A percentile compares a stretch with the other conserved stretches of the same genome.
Evolutionary conservation across 192 early-diverging fungal species (phyloP).

Genomic region (Coemansia sp.): DNA sequence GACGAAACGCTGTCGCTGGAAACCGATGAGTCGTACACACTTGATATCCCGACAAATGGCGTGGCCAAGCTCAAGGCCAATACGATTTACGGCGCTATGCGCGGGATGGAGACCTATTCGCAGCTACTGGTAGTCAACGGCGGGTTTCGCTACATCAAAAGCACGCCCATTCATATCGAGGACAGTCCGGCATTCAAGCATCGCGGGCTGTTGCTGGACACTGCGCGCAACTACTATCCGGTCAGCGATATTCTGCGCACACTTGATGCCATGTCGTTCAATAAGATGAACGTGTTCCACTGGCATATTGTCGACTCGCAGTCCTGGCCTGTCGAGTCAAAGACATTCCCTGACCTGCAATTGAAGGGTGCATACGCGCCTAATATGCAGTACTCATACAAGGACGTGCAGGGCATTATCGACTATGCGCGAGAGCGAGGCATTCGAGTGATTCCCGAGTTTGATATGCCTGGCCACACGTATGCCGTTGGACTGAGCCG

Average conservation of each 20-base stretch:
- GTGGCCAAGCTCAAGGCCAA: slow-evolving; percentile 58
- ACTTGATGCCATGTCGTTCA: slow-evolving; percentile 69
- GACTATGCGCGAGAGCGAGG: slow-evolving; percentile 72
- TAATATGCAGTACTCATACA: slow-evolving; percentile 67
- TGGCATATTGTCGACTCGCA: slow-evolving; percentile 76
- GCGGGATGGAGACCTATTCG: slow-evolving; percentile 69
- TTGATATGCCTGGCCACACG: slow-evolving; percentile 88
- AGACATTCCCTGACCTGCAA: slow-evolving; percentile 62
- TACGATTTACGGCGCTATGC: slow-evolving; percentile 68
- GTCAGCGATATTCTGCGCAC: slow-evolving; percentile 59
- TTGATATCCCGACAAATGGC: slow-evolving; percentile 58
- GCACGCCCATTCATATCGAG: slow-evolving; percentile 59
- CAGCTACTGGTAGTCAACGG: slow-evolving; percentile 61
- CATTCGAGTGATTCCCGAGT: slow-evolving; percentile 90
- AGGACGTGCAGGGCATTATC: slow-evolving; percentile 69
- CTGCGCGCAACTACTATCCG: slow-evolving; percentile 67
- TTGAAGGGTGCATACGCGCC: slow-evolving; percentile 64
- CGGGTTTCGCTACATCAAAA: slow-evolving; percentile 47
- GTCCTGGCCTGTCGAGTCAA: slow-evolving; percentile 70
- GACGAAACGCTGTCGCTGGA: slow-evolving; percentile 54
- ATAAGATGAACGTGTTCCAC: slow-evolving; percentile 78
- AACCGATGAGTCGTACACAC: slow-evolving; percentile 72
- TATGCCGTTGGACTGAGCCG: slow-evolving; percentile 52
- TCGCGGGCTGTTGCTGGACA: slow-evolving; percentile 72
- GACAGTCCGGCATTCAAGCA: slow-evolving; percentile 66